Conservation (phyloP, 441 rosid genomes). For the Gossypium davidsonii region DNA sequence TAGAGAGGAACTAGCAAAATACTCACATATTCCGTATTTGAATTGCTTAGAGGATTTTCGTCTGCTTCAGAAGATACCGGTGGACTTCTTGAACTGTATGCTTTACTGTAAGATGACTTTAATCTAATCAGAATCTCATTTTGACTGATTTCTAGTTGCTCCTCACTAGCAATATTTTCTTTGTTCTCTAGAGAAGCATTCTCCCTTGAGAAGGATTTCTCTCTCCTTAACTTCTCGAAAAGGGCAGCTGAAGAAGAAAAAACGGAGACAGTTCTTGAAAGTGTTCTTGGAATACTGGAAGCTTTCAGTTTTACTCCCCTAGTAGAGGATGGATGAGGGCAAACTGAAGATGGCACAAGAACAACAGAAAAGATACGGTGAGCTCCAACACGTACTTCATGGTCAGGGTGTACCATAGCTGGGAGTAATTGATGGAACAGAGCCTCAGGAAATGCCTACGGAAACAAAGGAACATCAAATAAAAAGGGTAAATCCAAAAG, state of each 20-base stretch:
- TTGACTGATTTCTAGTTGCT: conserved; percentile 23
- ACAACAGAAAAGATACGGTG: conserved; percentile 77
- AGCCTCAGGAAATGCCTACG: conserved; percentile 74
- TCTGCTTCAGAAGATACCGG: conserved; percentile 22
- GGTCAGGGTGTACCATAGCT: conserved; percentile 75
- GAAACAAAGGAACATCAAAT: conserved; percentile 15
- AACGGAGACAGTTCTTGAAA: conserved; percentile 89
- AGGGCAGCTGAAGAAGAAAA: conserved; percentile 99
- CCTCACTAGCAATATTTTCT: conserved; percentile 18
- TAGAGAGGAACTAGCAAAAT: background rate
- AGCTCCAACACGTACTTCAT: conserved; percentile 63
- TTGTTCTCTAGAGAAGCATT: conserved; percentile 25
- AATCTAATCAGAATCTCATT: conserved; percentile 37
- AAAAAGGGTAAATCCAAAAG: background rate
- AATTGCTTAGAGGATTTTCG: conserved; percentile 21
- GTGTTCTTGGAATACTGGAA: conserved; percentile 56
- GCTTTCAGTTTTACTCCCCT: conserved; percentile 34
- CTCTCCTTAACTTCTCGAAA: conserved; percentile 75
- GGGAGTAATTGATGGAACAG: conserved; percentile 71
- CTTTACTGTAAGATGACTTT: conserved; percentile 41
- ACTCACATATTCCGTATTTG: conserved; percentile 40
- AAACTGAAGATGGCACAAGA: conserved; percentile 74
- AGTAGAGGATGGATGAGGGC: conserved; percentile 37
- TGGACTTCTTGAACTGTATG: conserved; percentile 31
- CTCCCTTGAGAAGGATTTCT: conserved; percentile 31